These are phyloP conservation scores for Yarrowia hollandica DNA, from an alignment of 805 yeast species.

Conservation along the genomic window DNA sequence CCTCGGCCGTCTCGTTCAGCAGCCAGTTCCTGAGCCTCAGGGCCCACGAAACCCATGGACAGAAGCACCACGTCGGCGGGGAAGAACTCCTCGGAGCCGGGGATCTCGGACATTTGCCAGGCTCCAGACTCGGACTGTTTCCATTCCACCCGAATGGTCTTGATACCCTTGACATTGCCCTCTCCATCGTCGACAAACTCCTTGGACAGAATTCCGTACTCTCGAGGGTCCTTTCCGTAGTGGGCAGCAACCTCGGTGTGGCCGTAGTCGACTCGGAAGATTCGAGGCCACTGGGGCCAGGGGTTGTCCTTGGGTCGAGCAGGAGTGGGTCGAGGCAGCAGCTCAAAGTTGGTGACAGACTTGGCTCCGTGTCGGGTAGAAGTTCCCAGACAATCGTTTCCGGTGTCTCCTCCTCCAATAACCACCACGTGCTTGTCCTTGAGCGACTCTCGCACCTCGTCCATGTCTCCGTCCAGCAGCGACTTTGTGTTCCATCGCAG, in stretches of 20 bases:
- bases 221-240: conserved; percentile 97
- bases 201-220: conserved; percentile 90
- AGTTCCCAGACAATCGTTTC: conserved; percentile 98
- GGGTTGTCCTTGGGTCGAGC: conserved; percentile 92
- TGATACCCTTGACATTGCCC: conserved; percentile 92
- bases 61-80: conserved; percentile 91
- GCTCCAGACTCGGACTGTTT: conserved; percentile 92
- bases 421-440: conserved; percentile 90
- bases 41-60: conserved; percentile 98
- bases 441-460: conserved; percentile 66
- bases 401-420: conserved; percentile 99
- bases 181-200: conserved; percentile 94
- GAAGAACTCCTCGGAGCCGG: conserved; percentile 90
- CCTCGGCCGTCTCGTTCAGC: conserved; percentile 77
- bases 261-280: conserved; percentile 97
- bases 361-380: conserved; percentile 96
- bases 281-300: conserved; percentile 99
- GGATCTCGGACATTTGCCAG: conserved; percentile 98
- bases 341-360: conserved; percentile 89
- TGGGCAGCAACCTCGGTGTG: conserved; percentile 93
- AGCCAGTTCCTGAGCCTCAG: conserved; percentile 77
- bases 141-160: conserved; percentile 98
- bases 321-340: conserved; percentile 87
- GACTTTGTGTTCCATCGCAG: conserved; percentile 88
- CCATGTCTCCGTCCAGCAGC: conserved; percentile 70